phyloP scores from a whole-genome alignment of 176 grass and related monocot genomes.

The Musa troglodytarum region DNA sequence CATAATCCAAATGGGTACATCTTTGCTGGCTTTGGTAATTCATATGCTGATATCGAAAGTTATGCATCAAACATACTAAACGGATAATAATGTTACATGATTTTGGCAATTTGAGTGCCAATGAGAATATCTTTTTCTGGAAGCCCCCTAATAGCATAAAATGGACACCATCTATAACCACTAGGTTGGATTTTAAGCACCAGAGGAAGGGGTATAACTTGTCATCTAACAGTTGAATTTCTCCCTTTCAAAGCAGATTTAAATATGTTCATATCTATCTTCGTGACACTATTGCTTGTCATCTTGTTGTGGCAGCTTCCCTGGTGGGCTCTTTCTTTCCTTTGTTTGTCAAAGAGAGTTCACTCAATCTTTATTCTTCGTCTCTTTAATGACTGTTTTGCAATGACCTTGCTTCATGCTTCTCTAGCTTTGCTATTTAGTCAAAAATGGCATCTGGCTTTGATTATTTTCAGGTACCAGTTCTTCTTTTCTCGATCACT shows the following conservation, averaged over 20 bases:
- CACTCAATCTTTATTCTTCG: constrained; percentile 92
- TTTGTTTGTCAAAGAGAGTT: constrained; percentile 87
- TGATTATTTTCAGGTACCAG: constrained; percentile 83
- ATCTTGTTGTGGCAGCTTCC: constrained; percentile 50
- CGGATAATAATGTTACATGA: no score
- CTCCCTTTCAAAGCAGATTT: no score
- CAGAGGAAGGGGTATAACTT: background rate
- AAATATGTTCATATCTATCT: background rate
- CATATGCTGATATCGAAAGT: background rate
- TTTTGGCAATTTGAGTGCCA: background rate
- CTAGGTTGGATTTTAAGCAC: background rate
- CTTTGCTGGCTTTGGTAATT: background rate
- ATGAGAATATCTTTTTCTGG: background rate
- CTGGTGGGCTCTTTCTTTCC: constrained; percentile 86
- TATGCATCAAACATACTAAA: no score
- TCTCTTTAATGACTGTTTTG: constrained; percentile 92
- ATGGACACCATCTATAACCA: background rate
- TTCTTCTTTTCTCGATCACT: background rate
- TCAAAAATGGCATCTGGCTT: constrained; percentile 78
- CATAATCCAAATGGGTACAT: background rate
- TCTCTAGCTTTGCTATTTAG: constrained; percentile 64
- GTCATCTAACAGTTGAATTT: background rate
- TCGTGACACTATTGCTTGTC: background rate
- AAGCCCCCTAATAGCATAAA: no score
- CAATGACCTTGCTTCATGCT: constrained; percentile 81